Base-by-base conservation (phyloP, 2,329 filamentous ascomycete genomes). In the Xylariaceae sp. region DNA sequence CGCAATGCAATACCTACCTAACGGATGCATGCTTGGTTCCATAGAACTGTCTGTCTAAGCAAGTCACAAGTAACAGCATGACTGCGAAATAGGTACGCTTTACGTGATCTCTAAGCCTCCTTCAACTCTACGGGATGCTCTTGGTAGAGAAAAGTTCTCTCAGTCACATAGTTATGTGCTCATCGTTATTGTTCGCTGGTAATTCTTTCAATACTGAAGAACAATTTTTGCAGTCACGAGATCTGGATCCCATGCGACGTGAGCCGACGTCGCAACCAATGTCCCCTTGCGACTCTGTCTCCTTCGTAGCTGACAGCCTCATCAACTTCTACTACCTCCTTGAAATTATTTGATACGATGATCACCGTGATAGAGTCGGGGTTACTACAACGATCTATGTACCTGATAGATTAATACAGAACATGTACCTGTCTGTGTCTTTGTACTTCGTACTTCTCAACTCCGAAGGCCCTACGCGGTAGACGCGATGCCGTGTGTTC, bases 231-330 rank as follows among this genome's bases (percentile, higher is more conserved):
- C 8, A 34, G 23, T 59, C 60, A 59, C 56, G 48, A 55, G 47
- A 52, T 55, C 45, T 49, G n/a, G 7, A 18, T 52, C 34, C 18
- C 47, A 56, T 54, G 53, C 53, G 52, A 42, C 42, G 17, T 23
- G n/a, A 13, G 48, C 51, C 55, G 55, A 51, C 51, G 39, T 57
- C 55, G 59, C 55, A 50, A 17, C 23, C 23, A 48, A n/a, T 45
- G 42, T n/a, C 42, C 13, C 42, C 11, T 39, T 34, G 37, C 45
- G 47, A 52, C 17, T n/a, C 50, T 45, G 34, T 51, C 55, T 34
- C 45, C 35, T 50, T 6, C 23, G 23, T 30, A 30, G 15, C 37
- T 57, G 55, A 57, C 58, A 51, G 51, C 52, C 51, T 54, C 23
- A 23, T 48, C 50, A 9, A 42, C 37, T 42, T 3, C 37, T 42